phyloP scores from a whole-genome alignment of 2,329 filamentous ascomycete species.

The Neophaeococcomyces mojaviensis region DNA sequence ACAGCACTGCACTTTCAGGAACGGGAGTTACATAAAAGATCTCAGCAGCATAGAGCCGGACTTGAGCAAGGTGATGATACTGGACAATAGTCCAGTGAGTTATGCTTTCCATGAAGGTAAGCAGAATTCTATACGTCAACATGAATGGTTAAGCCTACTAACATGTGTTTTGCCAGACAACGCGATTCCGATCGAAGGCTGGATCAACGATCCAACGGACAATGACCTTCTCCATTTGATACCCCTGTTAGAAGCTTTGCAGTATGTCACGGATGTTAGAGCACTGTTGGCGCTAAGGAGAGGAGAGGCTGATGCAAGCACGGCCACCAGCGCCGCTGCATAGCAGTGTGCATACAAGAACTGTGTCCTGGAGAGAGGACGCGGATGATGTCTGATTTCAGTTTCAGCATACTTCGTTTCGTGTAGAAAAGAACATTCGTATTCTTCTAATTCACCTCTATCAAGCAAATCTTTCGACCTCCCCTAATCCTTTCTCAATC shows the following conservation, averaged over 20 bases:
- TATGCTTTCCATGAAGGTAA: slow-evolving; percentile 97
- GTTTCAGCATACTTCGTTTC: no score
- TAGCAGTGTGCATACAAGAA: background rate
- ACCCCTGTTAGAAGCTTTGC: slow-evolving; percentile 83
- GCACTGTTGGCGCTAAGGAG: slow-evolving; percentile 81
- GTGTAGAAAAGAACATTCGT: no score
- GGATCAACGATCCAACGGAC: slow-evolving; percentile 98
- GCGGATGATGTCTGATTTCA: no score
- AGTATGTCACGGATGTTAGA: slow-evolving; percentile 93
- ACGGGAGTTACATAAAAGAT: slow-evolving; percentile 97
- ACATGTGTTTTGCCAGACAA: slow-evolving; percentile 63
- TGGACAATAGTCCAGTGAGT: slow-evolving; percentile 96
- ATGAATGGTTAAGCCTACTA: background rate
- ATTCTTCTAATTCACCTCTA: no score
- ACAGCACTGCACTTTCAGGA: slow-evolving; percentile 92
- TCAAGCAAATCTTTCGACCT: no score
- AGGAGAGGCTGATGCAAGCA: slow-evolving; percentile 53
- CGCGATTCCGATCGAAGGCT: slow-evolving; percentile 96
- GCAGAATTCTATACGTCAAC: slow-evolving; percentile 21
- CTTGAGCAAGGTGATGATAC: slow-evolving; percentile 94
- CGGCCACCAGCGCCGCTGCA: slow-evolving; percentile 2
- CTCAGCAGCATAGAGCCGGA: slow-evolving; percentile 93
- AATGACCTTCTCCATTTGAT: slow-evolving; percentile 89
- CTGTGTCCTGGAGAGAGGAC: no score
- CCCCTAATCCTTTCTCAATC: no score